Base-by-base conservation (phyloP, 805 yeast species). In the Metschnikowia koreensis region DNA sequence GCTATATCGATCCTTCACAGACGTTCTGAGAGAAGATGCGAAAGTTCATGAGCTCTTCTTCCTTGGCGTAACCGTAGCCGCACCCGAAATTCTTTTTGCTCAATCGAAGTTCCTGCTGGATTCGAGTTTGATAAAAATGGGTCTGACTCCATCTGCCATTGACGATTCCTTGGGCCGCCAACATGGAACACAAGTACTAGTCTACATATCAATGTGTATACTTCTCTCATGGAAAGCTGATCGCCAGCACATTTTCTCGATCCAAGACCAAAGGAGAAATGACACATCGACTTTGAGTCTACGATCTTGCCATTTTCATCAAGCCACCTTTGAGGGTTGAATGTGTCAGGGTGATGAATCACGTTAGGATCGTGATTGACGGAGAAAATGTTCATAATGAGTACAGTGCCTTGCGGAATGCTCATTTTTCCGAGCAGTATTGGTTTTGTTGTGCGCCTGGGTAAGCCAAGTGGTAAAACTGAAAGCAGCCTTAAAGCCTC, bases 201-300 rank as follows among this genome's bases (percentile, higher is more conserved):
- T 47, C 89, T 77, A 52, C 81, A 68, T 16, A 82, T 64, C 15
- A 86, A 63, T 4, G 81, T 71, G 60, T 87, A 88, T 60, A 87
- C 69, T 63, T 87, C 91, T 48, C 81, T 77, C 57, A 75, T 73
- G 0, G 91, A 91, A 45, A 87, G 71, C 48, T 79, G 76, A 44
- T 77, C 77, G 0, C 94, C 96, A 0, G 86, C 76, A 64, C 96
- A 88, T 82, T 78, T 83, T 50, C 96, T 67, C 0, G 85, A 72
- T 0, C 96, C 96, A 16, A 80, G 77, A 0, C 94, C 96, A 66
- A 86, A 83, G 5, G 89, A 60, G 48, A 81, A 70, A 66, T 84
- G 84, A 39, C 54, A 47, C n/a, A 59, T 48, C 11, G 60, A 49
- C 31, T 53, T 46, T 26, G 41, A 41, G 13, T 38, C 33, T 38